These are phyloP conservation scores for Pisolithus tinctorius DNA, from an alignment of 768 basidiomycete genomes.

Conservation along the genomic window DNA sequence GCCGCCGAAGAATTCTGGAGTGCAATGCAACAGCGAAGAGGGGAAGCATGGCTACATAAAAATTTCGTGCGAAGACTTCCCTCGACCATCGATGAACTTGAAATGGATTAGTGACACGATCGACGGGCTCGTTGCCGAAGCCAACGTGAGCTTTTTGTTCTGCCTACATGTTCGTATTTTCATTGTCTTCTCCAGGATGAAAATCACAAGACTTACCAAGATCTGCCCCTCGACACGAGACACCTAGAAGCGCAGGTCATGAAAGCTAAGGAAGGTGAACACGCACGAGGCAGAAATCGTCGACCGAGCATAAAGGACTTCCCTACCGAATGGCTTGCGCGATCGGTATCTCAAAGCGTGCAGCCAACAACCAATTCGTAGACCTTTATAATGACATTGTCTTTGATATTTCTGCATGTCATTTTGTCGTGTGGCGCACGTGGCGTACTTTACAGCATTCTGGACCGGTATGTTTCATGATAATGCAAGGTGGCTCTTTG, in stretches of 20 bases:
- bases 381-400: slow-evolving; percentile 8
- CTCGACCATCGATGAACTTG: slow-evolving; percentile 77
- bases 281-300: slow-evolving; percentile 47
- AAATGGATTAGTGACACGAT: slow-evolving; percentile 91
- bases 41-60: slow-evolving; percentile 78
- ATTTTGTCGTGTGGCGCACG: no score
- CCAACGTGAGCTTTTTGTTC: slow-evolving; percentile 60
- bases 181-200: slow-evolving; percentile 16
- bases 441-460: no score
- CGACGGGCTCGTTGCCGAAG: slow-evolving; percentile 69
- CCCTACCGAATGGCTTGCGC: slow-evolving; percentile 78
- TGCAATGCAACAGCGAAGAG: slow-evolving; percentile 35
- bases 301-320: slow-evolving; percentile 73
- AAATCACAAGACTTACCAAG: slow-evolving; percentile 39
- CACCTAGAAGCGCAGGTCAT: slow-evolving; percentile 66
- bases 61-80: slow-evolving; percentile 86
- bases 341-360: neutral
- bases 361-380: slow-evolving; percentile 3
- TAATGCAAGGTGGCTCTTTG: no score
- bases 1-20: slow-evolving; percentile 64
- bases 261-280: slow-evolving; percentile 71
- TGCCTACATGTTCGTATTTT: slow-evolving; percentile 2
- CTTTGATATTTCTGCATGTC: neutral
- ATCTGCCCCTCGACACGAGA: slow-evolving; percentile 77
- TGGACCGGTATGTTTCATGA: no score